phyloP scores from a whole-genome alignment of 345 rosid genomes.

The Punica granatum region DNA sequence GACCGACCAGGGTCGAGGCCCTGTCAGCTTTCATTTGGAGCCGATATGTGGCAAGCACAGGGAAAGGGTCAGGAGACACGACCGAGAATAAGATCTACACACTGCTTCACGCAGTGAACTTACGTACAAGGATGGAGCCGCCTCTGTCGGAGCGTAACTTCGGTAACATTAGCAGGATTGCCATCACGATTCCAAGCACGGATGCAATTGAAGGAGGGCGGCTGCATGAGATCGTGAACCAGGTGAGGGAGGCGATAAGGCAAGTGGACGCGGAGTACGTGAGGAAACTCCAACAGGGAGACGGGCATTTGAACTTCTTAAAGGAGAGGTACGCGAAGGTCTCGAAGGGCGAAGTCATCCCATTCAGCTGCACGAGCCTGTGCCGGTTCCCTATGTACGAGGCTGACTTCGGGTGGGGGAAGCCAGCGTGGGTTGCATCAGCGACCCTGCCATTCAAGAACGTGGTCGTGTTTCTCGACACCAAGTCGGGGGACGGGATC shows the following conservation, averaged over 20 bases:
- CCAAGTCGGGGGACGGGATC: conserved; percentile 14
- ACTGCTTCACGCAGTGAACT: conserved; percentile 13
- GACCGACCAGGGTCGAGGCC: conserved; percentile 22
- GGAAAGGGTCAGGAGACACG: not conserved
- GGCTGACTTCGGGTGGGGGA: conserved; percentile 41
- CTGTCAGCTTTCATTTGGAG: conserved; percentile 20
- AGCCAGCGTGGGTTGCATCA: conserved; percentile 24
- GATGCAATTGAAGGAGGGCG: not conserved
- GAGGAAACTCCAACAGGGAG: conserved; percentile 12
- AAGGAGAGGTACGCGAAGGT: conserved; percentile 4
- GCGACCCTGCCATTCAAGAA: conserved; percentile 11
- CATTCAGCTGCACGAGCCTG: conserved; percentile 26
- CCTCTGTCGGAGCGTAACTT: conserved; percentile 12
- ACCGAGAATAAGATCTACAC: not conserved
- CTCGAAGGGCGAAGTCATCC: conserved; percentile 8
- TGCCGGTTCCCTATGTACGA: conserved; percentile 23
- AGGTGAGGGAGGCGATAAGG: conserved; percentile 13
- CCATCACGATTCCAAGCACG: not conserved
- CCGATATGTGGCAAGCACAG: conserved; percentile 11
- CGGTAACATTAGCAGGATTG: conserved; percentile 21
- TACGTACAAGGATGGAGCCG: conserved; percentile 21
- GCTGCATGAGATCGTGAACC: conserved; percentile 7
- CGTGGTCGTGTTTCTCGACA: conserved; percentile 14
- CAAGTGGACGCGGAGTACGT: conserved; percentile 4
- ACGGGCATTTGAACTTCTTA: conserved; percentile 6